Conservation (phyloP, 1,284 basidiomycete genomes). For the Sporisorium graminicola region DNA sequence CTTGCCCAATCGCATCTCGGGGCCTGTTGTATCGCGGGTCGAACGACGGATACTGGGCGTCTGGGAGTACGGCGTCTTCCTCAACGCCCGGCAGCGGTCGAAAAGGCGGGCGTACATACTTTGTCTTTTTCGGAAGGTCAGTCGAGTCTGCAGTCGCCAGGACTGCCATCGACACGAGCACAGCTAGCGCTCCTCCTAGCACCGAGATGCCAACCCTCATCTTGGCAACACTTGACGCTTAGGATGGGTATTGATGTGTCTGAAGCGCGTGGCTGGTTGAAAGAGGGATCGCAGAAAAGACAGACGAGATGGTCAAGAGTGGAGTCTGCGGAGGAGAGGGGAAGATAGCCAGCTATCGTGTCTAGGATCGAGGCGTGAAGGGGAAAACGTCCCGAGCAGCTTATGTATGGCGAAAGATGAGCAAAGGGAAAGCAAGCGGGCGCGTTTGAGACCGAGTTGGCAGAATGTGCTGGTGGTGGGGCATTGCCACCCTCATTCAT, state of each 20-base stretch:
- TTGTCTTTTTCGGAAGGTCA: neutral
- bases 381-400: too few species aligned
- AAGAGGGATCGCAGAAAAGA: neutral
- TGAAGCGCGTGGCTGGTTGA: neutral
- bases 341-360: neutral
- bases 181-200: neutral
- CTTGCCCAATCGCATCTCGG: too few species aligned
- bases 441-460: too few species aligned
- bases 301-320: neutral
- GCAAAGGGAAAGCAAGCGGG: neutral
- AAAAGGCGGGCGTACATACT: too few species aligned
- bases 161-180: neutral
- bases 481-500: neutral
- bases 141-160: neutral
- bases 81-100: neutral
- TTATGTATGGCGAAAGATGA: neutral
- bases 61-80: neutral
- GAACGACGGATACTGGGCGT: neutral
- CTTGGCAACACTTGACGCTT: neutral
- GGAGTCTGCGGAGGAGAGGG: neutral
- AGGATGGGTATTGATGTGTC: too few species aligned
- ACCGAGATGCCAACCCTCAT: neutral
- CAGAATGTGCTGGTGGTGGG: neutral
- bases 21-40: too few species aligned
- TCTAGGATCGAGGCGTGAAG: too few species aligned